Conservation (phyloP, 202 grass and related monocot genomes). For the Schoenoplectus tabernaemontani region DNA sequence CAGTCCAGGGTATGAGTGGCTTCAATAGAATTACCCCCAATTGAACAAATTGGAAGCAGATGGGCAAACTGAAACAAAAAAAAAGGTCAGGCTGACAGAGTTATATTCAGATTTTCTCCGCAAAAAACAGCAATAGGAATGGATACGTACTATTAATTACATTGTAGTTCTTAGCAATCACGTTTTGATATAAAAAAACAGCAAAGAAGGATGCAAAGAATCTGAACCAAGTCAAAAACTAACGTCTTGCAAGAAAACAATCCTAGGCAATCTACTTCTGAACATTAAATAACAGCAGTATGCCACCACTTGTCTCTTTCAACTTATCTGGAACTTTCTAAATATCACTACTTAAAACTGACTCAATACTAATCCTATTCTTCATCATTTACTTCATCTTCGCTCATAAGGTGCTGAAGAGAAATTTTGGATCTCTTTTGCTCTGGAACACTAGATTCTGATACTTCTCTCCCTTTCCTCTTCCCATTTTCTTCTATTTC, state of each 20-base stretch:
- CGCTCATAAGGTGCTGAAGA: slow-evolving; percentile 60
- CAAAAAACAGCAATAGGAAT: not conserved
- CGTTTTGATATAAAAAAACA: not conserved
- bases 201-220: not conserved
- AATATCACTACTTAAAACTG: not conserved
- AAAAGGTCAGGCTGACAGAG: not conserved
- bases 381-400: slow-evolving; percentile 50
- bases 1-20: not conserved
- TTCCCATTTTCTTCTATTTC: slow-evolving; percentile 38
- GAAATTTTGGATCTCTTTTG: slow-evolving; percentile 69
- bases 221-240: not conserved
- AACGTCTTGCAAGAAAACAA: not conserved
- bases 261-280: not conserved
- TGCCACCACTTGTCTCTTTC: not conserved
- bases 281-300: not conserved
- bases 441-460: slow-evolving; percentile 1
- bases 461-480: slow-evolving; percentile 38
- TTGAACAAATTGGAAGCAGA: not conserved
- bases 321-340: not conserved
- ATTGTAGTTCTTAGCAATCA: not conserved
- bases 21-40: not conserved
- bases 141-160: not conserved
- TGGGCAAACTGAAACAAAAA: not conserved
- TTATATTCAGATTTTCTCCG: not conserved
- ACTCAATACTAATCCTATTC: slow-evolving; percentile 27